Evolutionary conservation across 257 asterid genomes (phyloP).

Genomic region (Primulina tabacum): DNA sequence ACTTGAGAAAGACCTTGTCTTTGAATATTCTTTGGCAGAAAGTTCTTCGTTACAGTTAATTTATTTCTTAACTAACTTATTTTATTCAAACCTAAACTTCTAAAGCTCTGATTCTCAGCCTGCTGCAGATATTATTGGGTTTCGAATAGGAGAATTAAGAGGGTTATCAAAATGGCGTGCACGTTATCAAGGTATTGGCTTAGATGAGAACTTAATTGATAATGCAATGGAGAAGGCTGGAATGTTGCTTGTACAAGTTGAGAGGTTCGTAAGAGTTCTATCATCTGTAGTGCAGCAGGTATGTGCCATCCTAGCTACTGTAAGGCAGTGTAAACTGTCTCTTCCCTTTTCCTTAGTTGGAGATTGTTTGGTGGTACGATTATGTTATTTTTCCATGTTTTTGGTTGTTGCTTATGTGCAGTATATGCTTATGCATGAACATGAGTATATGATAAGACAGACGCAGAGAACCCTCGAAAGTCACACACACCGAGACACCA

Average conservation of each 20-base stretch:
- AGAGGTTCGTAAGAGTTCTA: slow-evolving; percentile 69
- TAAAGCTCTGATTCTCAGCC: slow-evolving; percentile 66
- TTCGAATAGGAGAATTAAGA: slow-evolving; percentile 90
- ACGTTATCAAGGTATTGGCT: slow-evolving; percentile 76
- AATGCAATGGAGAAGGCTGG: slow-evolving; percentile 88
- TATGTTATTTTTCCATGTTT: neutral
- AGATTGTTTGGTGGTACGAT: slow-evolving; percentile 6
- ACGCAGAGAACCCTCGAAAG: neutral
- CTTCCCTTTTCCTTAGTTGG: slow-evolving; percentile 7
- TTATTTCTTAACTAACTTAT: slow-evolving; percentile 14
- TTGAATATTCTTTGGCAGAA: slow-evolving; percentile 16
- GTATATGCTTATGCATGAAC: slow-evolving; percentile 3
- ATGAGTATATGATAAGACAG: neutral
- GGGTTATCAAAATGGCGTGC: slow-evolving; percentile 98
- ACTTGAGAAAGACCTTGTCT: slow-evolving; percentile 1
- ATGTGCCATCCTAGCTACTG: slow-evolving; percentile 20
- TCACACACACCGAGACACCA: neutral
- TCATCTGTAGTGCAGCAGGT: slow-evolving; percentile 96
- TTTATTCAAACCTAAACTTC: slow-evolving; percentile 26
- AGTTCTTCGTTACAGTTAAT: slow-evolving; percentile 8
- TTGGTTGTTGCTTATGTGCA: neutral
- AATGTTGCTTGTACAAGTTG: slow-evolving; percentile 75
- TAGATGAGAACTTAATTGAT: slow-evolving; percentile 79
- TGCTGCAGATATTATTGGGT: slow-evolving; percentile 93
- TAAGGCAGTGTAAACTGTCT: slow-evolving; percentile 8